Conservation (phyloP, 2,329 filamentous ascomycete species). For the Phialocephala sp. region DNA sequence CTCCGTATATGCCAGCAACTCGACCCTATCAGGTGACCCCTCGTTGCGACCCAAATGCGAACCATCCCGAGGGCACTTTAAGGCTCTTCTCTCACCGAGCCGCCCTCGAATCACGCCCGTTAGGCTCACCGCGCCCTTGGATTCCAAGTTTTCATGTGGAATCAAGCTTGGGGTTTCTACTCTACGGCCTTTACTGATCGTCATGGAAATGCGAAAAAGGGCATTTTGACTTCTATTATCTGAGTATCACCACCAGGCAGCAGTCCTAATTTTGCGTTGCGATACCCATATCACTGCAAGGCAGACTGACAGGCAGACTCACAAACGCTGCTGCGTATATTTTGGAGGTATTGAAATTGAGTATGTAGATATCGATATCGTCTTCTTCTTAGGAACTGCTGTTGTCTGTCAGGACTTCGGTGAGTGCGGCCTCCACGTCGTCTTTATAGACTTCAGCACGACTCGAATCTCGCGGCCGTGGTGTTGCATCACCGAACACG, state of each 20-base stretch:
- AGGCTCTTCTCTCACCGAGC: not conserved
- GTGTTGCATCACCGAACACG: not conserved
- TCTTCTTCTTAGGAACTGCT: not conserved
- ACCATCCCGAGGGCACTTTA: not conserved
- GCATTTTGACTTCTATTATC: not conserved
- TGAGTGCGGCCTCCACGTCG: not conserved
- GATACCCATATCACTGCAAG: not conserved
- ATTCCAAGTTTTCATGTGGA: slow-evolving; percentile 1
- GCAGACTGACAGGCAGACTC: not conserved
- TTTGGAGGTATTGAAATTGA: not conserved
- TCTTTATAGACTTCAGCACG: slow-evolving; percentile 1
- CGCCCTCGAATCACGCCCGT: slow-evolving; percentile 1
- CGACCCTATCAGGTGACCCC: not conserved
- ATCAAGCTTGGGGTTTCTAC: not conserved
- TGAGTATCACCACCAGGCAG: not conserved
- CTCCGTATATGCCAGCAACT: not conserved
- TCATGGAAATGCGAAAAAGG: not conserved
- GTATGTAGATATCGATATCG: not conserved
- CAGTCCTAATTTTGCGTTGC: not conserved
- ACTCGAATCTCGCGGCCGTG: not conserved
- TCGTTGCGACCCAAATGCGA: slow-evolving; percentile 3
- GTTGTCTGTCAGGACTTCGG: not conserved
- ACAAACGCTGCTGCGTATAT: not conserved
- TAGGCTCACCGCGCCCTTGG: not conserved
- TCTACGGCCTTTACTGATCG: not conserved